Conservation (phyloP, 441 rosid genomes). For the Croton setiger region DNA sequence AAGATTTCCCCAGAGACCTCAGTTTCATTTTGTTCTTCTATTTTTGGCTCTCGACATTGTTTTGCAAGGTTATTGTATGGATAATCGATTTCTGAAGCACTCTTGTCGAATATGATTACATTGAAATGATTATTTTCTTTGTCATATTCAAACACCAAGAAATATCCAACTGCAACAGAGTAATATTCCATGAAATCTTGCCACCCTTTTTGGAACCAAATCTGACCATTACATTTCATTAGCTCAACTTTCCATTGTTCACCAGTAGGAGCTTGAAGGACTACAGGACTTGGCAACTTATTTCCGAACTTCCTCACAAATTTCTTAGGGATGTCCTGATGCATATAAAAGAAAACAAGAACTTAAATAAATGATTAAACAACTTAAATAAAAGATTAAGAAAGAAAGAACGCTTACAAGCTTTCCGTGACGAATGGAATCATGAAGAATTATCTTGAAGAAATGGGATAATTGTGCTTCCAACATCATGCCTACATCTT, state of each 20-base stretch:
- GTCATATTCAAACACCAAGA: slow-evolving; percentile 36
- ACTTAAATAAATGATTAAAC: neutral
- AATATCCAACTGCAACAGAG: slow-evolving; percentile 29
- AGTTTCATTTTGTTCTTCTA: slow-evolving; percentile 1
- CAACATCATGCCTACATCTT: neutral
- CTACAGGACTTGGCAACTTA: slow-evolving; percentile 10
- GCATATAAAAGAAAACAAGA: too few relatives aligned
- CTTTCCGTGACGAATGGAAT: slow-evolving; percentile 8
- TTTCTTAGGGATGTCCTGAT: slow-evolving; percentile 22
- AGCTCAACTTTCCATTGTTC: slow-evolving; percentile 29
- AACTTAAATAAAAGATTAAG: neutral
- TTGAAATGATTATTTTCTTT: slow-evolving; percentile 17
- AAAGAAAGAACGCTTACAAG: slow-evolving; percentile 7
- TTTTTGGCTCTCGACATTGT: neutral
- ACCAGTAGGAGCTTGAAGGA: slow-evolving; percentile 27
- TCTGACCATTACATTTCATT: slow-evolving; percentile 22
- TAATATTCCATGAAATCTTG: slow-evolving; percentile 35
- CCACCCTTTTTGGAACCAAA: slow-evolving; percentile 56
- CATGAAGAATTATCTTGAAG: slow-evolving; percentile 23
- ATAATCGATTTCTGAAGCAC: slow-evolving; percentile 22
- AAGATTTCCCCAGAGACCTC: neutral
- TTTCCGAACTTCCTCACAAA: slow-evolving; percentile 27
- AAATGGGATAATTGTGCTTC: slow-evolving; percentile 15
- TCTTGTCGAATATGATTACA: slow-evolving; percentile 30
- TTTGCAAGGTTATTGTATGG: slow-evolving; percentile 1